Conservation (phyloP, 345 rosid species). For the Gossypium thurberi region DNA sequence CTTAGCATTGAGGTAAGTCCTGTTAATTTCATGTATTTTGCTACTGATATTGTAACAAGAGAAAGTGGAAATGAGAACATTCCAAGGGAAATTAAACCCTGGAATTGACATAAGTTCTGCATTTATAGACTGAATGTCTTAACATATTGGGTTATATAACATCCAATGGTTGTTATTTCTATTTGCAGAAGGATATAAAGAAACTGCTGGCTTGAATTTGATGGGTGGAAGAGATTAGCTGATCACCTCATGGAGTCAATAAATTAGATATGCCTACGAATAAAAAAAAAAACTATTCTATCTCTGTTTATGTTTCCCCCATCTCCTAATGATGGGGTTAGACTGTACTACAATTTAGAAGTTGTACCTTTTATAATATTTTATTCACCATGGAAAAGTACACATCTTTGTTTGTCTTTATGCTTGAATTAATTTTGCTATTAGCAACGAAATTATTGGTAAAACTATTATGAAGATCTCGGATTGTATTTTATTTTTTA, state of each 20-base stretch:
- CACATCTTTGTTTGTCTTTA: background rate
- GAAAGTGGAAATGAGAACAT: no score
- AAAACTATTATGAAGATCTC: no score
- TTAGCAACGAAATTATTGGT: no score
- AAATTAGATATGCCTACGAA: background rate
- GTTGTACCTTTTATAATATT: background rate
- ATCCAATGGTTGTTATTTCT: background rate
- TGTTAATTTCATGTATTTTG: background rate
- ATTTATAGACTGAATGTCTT: no score
- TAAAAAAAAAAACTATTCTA: background rate
- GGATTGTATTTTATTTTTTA: no score
- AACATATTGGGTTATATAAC: background rate
- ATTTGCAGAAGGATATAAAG: slow-evolving; percentile 54
- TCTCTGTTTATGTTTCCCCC: background rate
- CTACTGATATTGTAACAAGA: no score
- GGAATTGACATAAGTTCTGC: no score
- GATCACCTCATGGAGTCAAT: background rate
- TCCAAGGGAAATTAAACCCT: no score
- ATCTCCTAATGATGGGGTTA: background rate
- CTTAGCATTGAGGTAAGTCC: slow-evolving; percentile 75
- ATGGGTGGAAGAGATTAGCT: background rate
- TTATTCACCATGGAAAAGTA: background rate
- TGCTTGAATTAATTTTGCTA: no score
- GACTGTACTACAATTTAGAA: background rate
- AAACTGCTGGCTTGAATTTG: slow-evolving; percentile 31